Percentiles rank a stretch among this genome's conserved stretches.
Evolutionary conservation across 1,284 basidiomycete species (phyloP).

Genomic region (Apiotrichum siamense): DNA sequence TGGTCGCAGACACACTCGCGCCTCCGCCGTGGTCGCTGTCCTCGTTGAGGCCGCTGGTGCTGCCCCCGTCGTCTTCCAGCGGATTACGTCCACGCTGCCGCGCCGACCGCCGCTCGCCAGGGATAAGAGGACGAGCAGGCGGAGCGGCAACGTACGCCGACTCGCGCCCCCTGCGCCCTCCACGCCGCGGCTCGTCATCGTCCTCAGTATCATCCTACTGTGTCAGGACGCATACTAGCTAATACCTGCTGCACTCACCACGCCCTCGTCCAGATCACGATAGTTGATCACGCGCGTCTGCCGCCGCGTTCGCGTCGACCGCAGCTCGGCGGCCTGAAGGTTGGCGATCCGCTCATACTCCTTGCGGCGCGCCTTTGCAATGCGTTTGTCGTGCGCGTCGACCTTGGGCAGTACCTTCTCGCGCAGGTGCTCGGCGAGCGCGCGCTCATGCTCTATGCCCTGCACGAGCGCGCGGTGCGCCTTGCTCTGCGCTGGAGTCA

Average conservation of each 20-base stretch:
- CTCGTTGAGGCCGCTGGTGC: neutral
- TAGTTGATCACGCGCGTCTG: conserved; percentile 37
- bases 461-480: conserved; percentile 21
- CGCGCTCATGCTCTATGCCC: conserved; percentile 32
- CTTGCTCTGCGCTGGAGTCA: conserved; percentile 11
- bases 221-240: neutral
- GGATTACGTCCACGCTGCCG: conserved; percentile 12
- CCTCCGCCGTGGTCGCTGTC: neutral
- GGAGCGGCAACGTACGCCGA: conserved; percentile 5
- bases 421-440: conserved; percentile 26
- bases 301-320: conserved; percentile 37
- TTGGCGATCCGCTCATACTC: conserved; percentile 2
- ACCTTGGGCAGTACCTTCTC: conserved; percentile 35
- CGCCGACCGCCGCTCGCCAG: conserved; percentile 36
- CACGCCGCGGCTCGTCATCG: conserved; percentile 11
- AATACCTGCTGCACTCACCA: conserved; percentile 1
- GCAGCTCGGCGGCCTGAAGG: conserved; percentile 29
- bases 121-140: conserved; percentile 23
- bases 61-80: conserved; percentile 5
- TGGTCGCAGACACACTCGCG: neutral
- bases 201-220: neutral
- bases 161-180: conserved; percentile 4
- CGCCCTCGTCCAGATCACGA: conserved; percentile 23
- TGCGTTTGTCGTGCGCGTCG: conserved; percentile 21
- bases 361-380: neutral